A percentile compares a stretch with the other conserved stretches of the same genome.
These are phyloP conservation scores for Pestalotiopsis fici DNA, from an alignment of 2,329 filamentous ascomycete genomes.

Conservation along the genomic window DNA sequence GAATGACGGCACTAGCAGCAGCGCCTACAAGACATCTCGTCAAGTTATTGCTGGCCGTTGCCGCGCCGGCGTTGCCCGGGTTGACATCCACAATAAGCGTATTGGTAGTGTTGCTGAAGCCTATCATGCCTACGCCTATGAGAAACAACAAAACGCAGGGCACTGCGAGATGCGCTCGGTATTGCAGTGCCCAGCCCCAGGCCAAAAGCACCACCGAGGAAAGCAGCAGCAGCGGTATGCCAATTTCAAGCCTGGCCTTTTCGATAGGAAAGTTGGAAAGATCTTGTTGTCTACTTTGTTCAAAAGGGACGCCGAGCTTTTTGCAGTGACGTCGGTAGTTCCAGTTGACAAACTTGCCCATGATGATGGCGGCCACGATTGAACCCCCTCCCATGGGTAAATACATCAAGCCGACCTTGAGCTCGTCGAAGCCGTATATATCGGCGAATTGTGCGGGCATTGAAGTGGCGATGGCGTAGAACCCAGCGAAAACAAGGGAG, in stretches of 20 bases:
- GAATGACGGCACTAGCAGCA: conserved; percentile 40
- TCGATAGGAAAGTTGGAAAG: conserved; percentile 33
- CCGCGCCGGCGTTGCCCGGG: conserved; percentile 38
- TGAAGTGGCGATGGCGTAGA: conserved; percentile 34
- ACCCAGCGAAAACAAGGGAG: conserved; percentile 32
- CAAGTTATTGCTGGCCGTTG: conserved; percentile 46
- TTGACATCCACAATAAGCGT: conserved; percentile 48
- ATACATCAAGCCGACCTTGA: conserved; percentile 41
- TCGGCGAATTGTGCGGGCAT: conserved; percentile 28
- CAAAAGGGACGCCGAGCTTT: conserved; percentile 48
- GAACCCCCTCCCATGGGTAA: conserved; percentile 38
- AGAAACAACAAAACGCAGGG: conserved; percentile 37
- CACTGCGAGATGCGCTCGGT: conserved; percentile 31
- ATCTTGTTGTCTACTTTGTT: conserved; percentile 42
- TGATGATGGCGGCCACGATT: conserved; percentile 30
- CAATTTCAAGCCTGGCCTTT: conserved; percentile 34
- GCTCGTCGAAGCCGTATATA: conserved; percentile 57
- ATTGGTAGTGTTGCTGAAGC: conserved; percentile 41
- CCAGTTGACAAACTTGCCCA: conserved; percentile 57
- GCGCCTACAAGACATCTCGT: conserved; percentile 45
- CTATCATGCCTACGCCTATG: conserved; percentile 34
- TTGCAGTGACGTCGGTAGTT: conserved; percentile 59
- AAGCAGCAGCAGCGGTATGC: conserved; percentile 43
- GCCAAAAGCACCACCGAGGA: conserved; percentile 36
- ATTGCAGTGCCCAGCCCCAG: conserved; percentile 38